A percentile compares a stretch with the other conserved stretches of the same genome.
Evolutionary conservation across 768 basidiomycete genomes (phyloP).

Genomic region (Zangia roseola): DNA sequence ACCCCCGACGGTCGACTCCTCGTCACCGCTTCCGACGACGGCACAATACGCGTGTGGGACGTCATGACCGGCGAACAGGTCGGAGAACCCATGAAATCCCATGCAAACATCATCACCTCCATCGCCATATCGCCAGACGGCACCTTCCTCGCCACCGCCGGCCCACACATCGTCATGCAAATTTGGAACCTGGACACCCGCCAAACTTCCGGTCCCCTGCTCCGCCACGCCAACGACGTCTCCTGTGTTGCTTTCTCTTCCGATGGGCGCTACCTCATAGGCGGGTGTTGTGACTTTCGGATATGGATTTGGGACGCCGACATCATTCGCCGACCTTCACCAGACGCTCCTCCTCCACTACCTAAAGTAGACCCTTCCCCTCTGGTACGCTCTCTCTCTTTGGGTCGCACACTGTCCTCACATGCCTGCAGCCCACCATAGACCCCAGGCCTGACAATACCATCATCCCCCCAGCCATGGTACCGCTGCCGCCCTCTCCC

Average conservation of each 20-base stretch:
- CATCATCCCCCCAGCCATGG: neutral
- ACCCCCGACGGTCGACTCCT: constrained; percentile 27
- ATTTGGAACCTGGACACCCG: constrained; percentile 30
- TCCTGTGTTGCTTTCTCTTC: constrained; percentile 33
- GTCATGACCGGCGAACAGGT: constrained; percentile 28
- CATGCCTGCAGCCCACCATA: constrained; percentile 7
- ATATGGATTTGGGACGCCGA: constrained; percentile 30
- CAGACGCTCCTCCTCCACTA: constrained; percentile 8
- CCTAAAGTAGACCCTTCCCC: constrained; percentile 8
- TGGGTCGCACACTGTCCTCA: neutral
- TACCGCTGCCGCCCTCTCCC: constrained; percentile 25
- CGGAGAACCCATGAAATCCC: constrained; percentile 30
- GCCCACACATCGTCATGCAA: constrained; percentile 28
- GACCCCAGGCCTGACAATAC: constrained; percentile 4
- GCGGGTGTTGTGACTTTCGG: constrained; percentile 29
- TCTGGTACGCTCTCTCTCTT: constrained; percentile 8
- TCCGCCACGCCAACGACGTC: constrained; percentile 30
- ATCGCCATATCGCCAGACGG: constrained; percentile 33
- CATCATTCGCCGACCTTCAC: constrained; percentile 16
- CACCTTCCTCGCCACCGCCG: constrained; percentile 32
- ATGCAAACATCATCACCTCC: constrained; percentile 29
- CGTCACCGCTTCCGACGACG: constrained; percentile 30
- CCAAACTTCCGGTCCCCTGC: constrained; percentile 15
- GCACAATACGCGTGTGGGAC: constrained; percentile 33
- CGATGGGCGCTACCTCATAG: constrained; percentile 27